Percentiles rank a stretch among this genome's conserved stretches.
phyloP scores from a whole-genome alignment of 768 basidiomycete species.

The Filobasidium wieringae region DNA sequence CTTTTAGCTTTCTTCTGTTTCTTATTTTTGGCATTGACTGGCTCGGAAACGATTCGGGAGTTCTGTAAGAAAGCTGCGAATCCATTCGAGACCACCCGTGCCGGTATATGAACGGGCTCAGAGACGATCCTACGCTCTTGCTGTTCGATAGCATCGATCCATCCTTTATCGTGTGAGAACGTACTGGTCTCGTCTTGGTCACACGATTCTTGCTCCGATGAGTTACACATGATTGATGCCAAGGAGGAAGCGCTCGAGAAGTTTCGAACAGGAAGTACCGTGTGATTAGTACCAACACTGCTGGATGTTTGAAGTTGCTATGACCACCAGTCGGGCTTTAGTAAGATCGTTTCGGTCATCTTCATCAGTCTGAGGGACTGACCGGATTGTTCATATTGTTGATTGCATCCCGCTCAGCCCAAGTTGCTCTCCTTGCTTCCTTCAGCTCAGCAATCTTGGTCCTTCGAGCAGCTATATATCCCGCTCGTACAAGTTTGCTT shows the following conservation, averaged over 20 bases:
- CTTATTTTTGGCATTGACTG: background rate
- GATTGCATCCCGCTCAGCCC: too few relatives aligned
- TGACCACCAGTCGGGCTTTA: background rate
- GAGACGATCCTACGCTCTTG: background rate
- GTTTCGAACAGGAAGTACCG: background rate
- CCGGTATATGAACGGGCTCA: background rate
- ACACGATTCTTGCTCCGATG: background rate
- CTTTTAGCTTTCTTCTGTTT: background rate
- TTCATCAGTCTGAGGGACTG: too few relatives aligned
- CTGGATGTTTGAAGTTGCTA: background rate
- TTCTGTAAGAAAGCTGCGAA: slow-evolving; percentile 7
- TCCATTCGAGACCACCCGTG: background rate
- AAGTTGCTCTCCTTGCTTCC: too few relatives aligned
- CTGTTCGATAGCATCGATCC: background rate
- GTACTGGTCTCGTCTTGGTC: background rate
- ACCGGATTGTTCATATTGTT: too few relatives aligned
- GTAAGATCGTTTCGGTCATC: too few relatives aligned
- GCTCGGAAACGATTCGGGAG: slow-evolving; percentile 9
- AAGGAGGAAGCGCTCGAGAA: background rate
- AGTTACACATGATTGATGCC: background rate
- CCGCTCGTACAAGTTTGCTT: too few relatives aligned
- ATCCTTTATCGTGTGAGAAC: background rate
- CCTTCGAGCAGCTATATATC: too few relatives aligned
- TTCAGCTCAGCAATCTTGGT: too few relatives aligned
- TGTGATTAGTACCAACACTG: background rate